Conservation (phyloP, 805 yeast genomes). For the Teunomyces kruisii region DNA sequence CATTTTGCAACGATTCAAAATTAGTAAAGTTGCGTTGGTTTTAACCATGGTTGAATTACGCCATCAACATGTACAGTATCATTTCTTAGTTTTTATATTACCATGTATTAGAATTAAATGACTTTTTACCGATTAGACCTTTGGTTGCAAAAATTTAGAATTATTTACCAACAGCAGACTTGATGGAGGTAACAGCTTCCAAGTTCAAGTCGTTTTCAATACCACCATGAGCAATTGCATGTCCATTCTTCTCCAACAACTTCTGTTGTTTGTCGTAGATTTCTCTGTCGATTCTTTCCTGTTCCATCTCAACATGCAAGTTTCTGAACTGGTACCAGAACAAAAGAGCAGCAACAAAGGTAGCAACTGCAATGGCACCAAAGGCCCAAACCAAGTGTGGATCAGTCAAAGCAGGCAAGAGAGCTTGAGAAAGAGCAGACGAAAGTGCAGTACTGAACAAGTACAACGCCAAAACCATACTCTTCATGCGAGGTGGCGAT, state of each 20-base stretch:
- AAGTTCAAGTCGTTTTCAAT: conserved; percentile 20
- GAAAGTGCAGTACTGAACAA: conserved; percentile 46
- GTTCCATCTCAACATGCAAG: conserved; percentile 41
- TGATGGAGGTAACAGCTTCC: conserved; percentile 27
- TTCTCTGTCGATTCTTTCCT: conserved; percentile 30
- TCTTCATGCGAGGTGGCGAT: conserved; percentile 50
- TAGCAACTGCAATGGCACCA: conserved; percentile 38
- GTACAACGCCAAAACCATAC: conserved; percentile 48
- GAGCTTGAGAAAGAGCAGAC: conserved; percentile 46
- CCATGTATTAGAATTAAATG: no score
- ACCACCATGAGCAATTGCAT: conserved; percentile 14
- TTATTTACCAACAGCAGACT: conserved; percentile 28
- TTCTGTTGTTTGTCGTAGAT: neutral
- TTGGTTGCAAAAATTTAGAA: neutral
- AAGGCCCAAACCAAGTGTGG: conserved; percentile 45
- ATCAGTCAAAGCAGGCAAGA: conserved; percentile 39
- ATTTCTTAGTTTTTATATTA: no score
- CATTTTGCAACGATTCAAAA: no score
- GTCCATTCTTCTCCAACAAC: conserved; percentile 1
- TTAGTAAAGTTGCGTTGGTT: no score
- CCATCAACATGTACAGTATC: no score
- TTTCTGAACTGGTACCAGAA: conserved; percentile 38
- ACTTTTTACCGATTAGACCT: no score
- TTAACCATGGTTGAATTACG: no score
- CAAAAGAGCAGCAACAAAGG: conserved; percentile 28